Percentiles rank a stretch among this genome's conserved stretches.
Conservation (phyloP, 2,329 filamentous ascomycete genomes). For the Xylaria hypoxylon region DNA sequence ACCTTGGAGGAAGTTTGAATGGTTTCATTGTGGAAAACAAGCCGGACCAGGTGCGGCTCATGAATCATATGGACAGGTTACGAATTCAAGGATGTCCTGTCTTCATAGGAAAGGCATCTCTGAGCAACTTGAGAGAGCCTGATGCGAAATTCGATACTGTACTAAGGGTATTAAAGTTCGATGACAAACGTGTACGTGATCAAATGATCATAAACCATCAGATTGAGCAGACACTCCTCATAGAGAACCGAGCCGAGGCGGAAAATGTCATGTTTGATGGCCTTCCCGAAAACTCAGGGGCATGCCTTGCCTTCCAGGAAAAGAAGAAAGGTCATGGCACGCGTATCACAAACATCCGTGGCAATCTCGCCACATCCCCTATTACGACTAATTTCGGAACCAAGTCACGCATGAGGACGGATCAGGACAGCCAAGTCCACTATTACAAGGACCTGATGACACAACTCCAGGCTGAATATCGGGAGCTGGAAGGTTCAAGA, state of each 20-base stretch:
- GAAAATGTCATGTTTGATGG: constrained; percentile 75
- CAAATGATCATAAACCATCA: constrained; percentile 84
- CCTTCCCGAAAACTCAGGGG: constrained; percentile 75
- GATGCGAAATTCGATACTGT: constrained; percentile 79
- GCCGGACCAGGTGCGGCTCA: constrained; percentile 77
- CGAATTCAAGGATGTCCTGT: constrained; percentile 62
- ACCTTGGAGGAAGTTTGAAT: constrained; percentile 75
- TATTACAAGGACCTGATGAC: constrained; percentile 62
- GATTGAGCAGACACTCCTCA: constrained; percentile 87
- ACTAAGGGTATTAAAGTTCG: constrained; percentile 82
- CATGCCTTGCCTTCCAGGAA: constrained; percentile 77
- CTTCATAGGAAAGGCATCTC: constrained; percentile 72
- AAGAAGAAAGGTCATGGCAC: constrained; percentile 69
- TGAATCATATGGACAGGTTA: constrained; percentile 70
- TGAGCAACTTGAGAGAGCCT: constrained; percentile 75
- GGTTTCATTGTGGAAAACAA: constrained; percentile 86
- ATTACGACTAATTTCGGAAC: constrained; percentile 61
- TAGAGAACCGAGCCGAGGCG: constrained; percentile 75
- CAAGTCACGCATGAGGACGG: constrained; percentile 81
- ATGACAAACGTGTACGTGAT: constrained; percentile 80
- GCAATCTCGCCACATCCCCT: constrained; percentile 52
- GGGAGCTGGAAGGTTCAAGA: constrained; percentile 62
- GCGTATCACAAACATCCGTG: constrained; percentile 62
- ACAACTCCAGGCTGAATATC: constrained; percentile 67
- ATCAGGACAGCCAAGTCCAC: constrained; percentile 74